phyloP scores from a whole-genome alignment of 345 rosid species.

The Melaleuca quinquenervia region DNA sequence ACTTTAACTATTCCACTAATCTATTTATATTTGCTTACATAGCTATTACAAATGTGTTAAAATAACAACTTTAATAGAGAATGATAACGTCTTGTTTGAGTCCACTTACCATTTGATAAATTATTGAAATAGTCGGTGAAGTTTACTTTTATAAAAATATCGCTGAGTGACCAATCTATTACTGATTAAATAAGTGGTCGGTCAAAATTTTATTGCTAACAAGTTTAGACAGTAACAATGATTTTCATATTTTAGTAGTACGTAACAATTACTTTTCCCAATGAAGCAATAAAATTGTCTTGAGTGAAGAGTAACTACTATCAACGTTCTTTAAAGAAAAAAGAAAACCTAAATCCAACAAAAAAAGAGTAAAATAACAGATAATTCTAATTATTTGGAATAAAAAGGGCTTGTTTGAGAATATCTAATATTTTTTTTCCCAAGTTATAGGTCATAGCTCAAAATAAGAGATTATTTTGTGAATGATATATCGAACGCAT shows the following conservation, averaged over 20 bases:
- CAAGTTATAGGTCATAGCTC: neutral
- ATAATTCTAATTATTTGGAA: neutral
- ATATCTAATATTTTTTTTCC: neutral
- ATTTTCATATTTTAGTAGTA: neutral
- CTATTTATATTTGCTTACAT: neutral
- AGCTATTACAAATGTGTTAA: neutral
- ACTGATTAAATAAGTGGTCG: neutral
- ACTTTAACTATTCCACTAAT: neutral
- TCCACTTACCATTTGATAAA: neutral
- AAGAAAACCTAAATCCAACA: neutral
- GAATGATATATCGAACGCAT: neutral
- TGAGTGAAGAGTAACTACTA: neutral
- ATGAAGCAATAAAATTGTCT: neutral
- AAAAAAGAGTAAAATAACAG: fast-evolving
- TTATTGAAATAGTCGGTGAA: neutral
- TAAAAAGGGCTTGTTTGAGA: neutral
- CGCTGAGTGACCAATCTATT: neutral
- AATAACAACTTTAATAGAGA: neutral
- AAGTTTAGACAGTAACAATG: neutral
- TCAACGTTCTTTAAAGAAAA: neutral
- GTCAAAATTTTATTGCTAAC: neutral
- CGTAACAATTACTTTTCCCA: neutral
- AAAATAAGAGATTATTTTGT: neutral
- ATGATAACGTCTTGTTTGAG: neutral
- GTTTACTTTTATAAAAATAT: neutral